phyloP scores from a whole-genome alignment of 1,284 basidiomycete species.

The Pseudozyma sp. region DNA sequence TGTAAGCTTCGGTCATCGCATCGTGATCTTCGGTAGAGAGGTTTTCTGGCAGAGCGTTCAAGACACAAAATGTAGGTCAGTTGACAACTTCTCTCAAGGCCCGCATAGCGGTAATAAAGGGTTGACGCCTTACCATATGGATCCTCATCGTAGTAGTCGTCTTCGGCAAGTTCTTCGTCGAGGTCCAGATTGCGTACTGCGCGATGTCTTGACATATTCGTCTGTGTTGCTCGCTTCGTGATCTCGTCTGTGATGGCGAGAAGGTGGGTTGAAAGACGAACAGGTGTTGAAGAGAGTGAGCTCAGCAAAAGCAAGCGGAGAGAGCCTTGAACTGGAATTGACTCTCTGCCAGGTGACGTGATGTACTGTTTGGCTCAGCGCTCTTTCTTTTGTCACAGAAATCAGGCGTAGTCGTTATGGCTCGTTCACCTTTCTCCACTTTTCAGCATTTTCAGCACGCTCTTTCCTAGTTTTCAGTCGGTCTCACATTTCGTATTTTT shows the following conservation, averaged over 20 bases:
- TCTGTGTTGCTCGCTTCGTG: neutral
- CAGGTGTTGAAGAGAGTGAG: neutral
- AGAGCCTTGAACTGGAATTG: neutral
- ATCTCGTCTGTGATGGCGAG: neutral
- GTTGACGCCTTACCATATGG: conserved; percentile 46
- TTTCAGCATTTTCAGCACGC: conserved; percentile 4
- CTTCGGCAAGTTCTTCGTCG: conserved; percentile 77
- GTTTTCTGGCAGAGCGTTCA: conserved; percentile 38
- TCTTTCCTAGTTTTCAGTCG: neutral
- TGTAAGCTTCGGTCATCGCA: conserved; percentile 55
- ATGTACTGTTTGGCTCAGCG: conserved; percentile 11
- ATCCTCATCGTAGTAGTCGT: conserved; percentile 72
- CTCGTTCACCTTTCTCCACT: conserved; percentile 14
- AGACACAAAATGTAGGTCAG: neutral
- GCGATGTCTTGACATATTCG: conserved; percentile 76
- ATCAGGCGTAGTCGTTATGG: conserved; percentile 13
- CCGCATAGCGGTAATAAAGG: neutral
- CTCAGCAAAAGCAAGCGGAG: neutral
- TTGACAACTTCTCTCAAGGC: neutral
- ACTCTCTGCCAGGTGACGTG: conserved; percentile 33
- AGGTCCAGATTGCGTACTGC: conserved; percentile 89
- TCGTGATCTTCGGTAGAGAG: conserved; percentile 59
- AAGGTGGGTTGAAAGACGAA: neutral
- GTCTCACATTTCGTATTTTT: neutral
- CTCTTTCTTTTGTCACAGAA: conserved; percentile 5